Evolutionary conservation across 2,329 filamentous ascomycete species (phyloP).

Genomic region (Arachnopeziza araneosa): DNA sequence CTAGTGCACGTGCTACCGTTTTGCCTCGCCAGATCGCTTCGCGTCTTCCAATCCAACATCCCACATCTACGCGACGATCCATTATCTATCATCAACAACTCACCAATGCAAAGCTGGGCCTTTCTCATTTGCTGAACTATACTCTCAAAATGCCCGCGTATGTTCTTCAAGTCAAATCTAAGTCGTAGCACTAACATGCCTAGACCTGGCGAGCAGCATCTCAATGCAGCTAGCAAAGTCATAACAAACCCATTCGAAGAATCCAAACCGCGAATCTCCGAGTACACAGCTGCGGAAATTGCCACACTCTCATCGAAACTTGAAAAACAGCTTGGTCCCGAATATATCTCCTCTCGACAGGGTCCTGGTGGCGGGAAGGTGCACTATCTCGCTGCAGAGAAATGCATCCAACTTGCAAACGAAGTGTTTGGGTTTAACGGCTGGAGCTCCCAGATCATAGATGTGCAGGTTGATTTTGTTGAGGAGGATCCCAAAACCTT

Average conservation of each 20-base stretch:
- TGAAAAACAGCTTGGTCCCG: slow-evolving; percentile 89
- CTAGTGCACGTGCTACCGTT: neutral
- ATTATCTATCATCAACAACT: slow-evolving; percentile 9
- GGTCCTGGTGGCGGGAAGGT: slow-evolving; percentile 82
- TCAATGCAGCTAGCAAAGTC: slow-evolving; percentile 31
- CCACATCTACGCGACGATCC: slow-evolving; percentile 4
- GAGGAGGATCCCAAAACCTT: slow-evolving; percentile 76
- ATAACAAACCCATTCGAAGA: slow-evolving; percentile 80
- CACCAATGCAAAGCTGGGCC: slow-evolving; percentile 11
- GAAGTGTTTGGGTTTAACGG: slow-evolving; percentile 96
- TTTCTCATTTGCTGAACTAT: slow-evolving; percentile 7
- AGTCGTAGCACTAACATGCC: slow-evolving; percentile 11
- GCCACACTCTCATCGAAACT: slow-evolving; percentile 80
- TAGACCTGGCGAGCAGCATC: slow-evolving; percentile 66
- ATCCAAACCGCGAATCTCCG: slow-evolving; percentile 57
- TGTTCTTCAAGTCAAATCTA: slow-evolving; percentile 17
- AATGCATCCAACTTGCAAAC: slow-evolving; percentile 91
- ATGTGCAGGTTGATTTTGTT: slow-evolving; percentile 91
- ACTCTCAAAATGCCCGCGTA: slow-evolving; percentile 42
- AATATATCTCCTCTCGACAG: slow-evolving; percentile 84
- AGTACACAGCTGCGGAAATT: slow-evolving; percentile 87
- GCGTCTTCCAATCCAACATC: neutral
- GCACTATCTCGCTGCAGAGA: slow-evolving; percentile 92
- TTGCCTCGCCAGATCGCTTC: slow-evolving; percentile 6
- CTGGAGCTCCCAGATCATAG: slow-evolving; percentile 94